Evolutionary conservation across 352 stramenopile genomes (phyloP).

Genomic region (Phytophthora aleatoria): DNA sequence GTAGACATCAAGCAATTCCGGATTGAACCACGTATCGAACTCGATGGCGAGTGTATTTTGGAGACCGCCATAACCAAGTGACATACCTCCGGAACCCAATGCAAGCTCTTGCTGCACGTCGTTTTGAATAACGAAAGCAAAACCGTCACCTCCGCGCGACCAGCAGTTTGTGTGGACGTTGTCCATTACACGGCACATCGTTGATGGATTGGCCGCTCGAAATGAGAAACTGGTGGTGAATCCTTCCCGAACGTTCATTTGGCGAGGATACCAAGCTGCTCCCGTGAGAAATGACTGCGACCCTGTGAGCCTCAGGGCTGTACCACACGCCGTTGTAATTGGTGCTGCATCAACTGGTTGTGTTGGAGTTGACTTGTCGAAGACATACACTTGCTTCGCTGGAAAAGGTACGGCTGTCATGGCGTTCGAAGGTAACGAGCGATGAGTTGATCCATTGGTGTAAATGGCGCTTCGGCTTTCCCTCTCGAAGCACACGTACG

Average conservation of each 20-base stretch:
- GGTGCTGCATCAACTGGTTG: slow-evolving; percentile 32
- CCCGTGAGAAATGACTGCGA: slow-evolving; percentile 76
- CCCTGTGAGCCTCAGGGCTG: slow-evolving; percentile 79
- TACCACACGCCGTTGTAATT: slow-evolving; percentile 59
- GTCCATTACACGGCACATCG: slow-evolving; percentile 88
- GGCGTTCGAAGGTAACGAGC: slow-evolving; percentile 54
- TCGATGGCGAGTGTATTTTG: slow-evolving; percentile 88
- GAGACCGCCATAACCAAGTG: slow-evolving; percentile 89
- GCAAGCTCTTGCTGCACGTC: slow-evolving; percentile 51
- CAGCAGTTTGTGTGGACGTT: slow-evolving; percentile 85
- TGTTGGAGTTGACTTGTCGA: slow-evolving; percentile 10
- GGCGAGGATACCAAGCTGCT: slow-evolving; percentile 90
- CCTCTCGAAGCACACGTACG: slow-evolving; percentile 49
- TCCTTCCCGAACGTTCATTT: slow-evolving; percentile 89
- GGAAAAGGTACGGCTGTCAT: slow-evolving; percentile 41
- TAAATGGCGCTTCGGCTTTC: slow-evolving; percentile 45
- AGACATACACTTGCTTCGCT: slow-evolving; percentile 49
- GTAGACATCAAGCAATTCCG: slow-evolving; percentile 85
- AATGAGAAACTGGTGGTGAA: slow-evolving; percentile 92
- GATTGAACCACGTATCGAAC: slow-evolving; percentile 94
- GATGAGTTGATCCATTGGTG: slow-evolving; percentile 40
- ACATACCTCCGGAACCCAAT: slow-evolving; percentile 71
- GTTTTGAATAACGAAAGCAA: slow-evolving; percentile 89
- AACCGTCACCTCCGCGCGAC: slow-evolving; percentile 73
- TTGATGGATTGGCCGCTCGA: slow-evolving; percentile 83